Base-by-base conservation (phyloP, 345 rosid species). In the Sisymbrium altissimum region DNA sequence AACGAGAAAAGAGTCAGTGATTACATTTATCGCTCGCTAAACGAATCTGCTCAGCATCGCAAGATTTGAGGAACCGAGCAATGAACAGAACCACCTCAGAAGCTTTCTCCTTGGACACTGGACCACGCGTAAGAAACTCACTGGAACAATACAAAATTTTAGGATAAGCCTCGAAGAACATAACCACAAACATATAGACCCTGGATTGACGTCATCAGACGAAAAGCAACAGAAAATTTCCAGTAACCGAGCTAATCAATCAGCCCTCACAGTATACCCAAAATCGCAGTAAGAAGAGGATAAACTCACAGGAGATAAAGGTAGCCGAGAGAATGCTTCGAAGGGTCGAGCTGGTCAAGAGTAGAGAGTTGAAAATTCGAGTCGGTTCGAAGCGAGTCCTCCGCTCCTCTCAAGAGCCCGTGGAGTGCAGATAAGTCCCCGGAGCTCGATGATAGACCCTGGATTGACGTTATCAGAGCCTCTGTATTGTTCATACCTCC, bases 1-100 rank as follows among this genome's bases (percentile, higher is more conserved):
- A 4, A 32, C 14, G 15, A 71, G 15, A 30, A 30, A 71, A 75
- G 62, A 39, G 17, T 18, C 29, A 72, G 66, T 58, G 39, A 27
- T 27, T 86, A 96, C 99, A 92, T 80, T 90, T 92, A 1, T 90
- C 89, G 21, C 88, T 83, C 0, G 84, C 98, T 72, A 87, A 56
- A 33, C 86, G 88, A 75, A 92, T 90, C 85, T 92, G 99, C 38
- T 80, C 83, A 21, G 84, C 84, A 63, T 36, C 84, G 44, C 93
- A 96, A 57, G 86, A 85, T 35, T 71, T 78, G 61, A 92, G 84
- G 73, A 92, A 96, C 78, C 83, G 81, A 27, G 90, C 79, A 66
- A 85, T 71, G 14, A 78, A 52, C 10, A 77, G 75, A 79, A 81
- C 82, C 66, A 80, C 75, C 18, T 72, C 43, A 33, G 62, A 70